These are phyloP conservation scores for Arachis hypogaea DNA, from an alignment of 306 rosid genomes.

Conservation along the genomic window DNA sequence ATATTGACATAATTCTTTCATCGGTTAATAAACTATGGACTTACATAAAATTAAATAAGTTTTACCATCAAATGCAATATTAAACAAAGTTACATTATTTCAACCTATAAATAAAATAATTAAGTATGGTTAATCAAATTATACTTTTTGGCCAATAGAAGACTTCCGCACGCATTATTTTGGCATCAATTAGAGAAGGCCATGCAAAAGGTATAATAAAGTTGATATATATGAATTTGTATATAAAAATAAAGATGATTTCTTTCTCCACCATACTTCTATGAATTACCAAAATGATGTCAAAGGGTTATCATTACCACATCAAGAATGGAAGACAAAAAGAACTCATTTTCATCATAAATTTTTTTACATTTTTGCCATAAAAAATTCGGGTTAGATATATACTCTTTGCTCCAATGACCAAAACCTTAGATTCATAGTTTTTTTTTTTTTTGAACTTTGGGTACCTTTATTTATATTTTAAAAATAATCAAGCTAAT, in stretches of 20 bases:
- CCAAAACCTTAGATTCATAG: background rate
- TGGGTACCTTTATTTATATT: background rate
- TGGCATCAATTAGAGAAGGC: slow-evolving; percentile 21
- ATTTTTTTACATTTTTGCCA: background rate
- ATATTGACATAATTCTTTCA: too few relatives aligned
- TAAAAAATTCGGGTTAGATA: background rate
- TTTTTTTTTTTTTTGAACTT: background rate
- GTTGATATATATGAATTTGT: too few relatives aligned
- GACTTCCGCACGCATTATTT: slow-evolving; percentile 23
- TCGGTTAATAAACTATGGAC: too few relatives aligned
- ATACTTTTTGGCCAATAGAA: background rate
- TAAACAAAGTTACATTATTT: too few relatives aligned
- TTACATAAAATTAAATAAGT: too few relatives aligned
- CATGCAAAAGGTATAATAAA: slow-evolving; percentile 14
- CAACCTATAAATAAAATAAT: too few relatives aligned
- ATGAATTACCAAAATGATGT: background rate
- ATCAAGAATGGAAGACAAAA: background rate
- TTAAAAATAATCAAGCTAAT: background rate
- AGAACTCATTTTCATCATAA: background rate
- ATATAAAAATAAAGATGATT: too few relatives aligned
- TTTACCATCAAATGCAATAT: too few relatives aligned
- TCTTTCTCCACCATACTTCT: background rate
- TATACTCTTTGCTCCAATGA: background rate
- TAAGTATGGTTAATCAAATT: background rate
- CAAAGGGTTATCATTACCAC: background rate